These are phyloP conservation scores for Botrytis sinoallii DNA, from an alignment of 2,329 filamentous ascomycete species.

Conservation along the genomic window DNA sequence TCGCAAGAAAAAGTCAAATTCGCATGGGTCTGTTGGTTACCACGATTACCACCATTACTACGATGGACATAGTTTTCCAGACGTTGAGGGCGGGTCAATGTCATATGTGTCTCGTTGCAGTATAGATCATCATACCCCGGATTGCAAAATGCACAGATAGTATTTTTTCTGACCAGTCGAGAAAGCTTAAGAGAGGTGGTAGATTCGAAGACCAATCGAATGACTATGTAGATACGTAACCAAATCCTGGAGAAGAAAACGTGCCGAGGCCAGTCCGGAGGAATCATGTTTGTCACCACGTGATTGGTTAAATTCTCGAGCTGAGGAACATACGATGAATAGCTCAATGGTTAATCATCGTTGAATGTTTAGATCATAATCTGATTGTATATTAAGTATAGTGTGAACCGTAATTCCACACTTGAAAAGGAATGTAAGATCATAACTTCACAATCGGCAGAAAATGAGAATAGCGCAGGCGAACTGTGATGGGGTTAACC, in stretches of 20 bases:
- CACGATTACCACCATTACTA: neutral
- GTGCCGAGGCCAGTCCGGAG: neutral
- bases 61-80: neutral
- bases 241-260: neutral
- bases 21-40: neutral
- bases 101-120: neutral
- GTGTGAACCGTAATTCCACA: neutral
- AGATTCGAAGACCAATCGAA: neutral
- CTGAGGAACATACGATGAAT: neutral
- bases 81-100: neutral
- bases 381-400: neutral
- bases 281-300: neutral
- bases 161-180: neutral
- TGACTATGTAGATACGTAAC: neutral
- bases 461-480: neutral
- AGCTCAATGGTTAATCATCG: neutral
- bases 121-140: constrained; percentile 1
- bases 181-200: neutral
- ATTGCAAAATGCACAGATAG: neutral
- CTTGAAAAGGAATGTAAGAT: neutral
- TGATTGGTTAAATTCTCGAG: neutral
- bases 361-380: neutral
- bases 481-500: neutral
- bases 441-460: neutral
- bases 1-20: neutral